Conservation (phyloP, 805 yeast genomes). For the Saccharomycopsis lassenensis region DNA sequence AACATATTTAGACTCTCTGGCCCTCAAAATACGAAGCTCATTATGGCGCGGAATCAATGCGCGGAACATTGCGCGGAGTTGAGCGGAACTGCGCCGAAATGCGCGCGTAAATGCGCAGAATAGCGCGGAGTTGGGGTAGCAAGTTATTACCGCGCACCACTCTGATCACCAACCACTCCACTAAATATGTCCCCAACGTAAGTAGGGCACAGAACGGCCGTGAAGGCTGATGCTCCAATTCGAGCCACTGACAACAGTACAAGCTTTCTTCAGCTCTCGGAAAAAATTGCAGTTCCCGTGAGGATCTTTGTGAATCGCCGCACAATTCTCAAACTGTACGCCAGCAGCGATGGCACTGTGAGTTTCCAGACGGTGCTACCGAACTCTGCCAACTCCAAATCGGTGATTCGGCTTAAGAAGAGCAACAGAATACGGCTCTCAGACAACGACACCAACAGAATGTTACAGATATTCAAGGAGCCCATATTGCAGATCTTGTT, state of each 20-base stretch:
- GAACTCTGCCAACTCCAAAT: slow-evolving; percentile 2
- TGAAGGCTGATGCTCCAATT: too few species aligned
- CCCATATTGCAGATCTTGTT: slow-evolving; percentile 7
- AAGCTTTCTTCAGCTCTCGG: slow-evolving; percentile 8
- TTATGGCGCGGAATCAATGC: too few species aligned
- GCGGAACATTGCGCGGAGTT: too few species aligned
- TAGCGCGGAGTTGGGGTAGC: too few species aligned
- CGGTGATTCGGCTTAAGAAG: slow-evolving; percentile 7
- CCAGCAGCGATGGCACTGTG: slow-evolving; percentile 1
- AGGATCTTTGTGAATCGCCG: slow-evolving; percentile 12
- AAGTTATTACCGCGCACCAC: background rate
- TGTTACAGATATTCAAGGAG: slow-evolving; percentile 5
- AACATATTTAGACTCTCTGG: too few species aligned
- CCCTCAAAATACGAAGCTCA: too few species aligned
- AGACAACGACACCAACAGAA: slow-evolving; percentile 5
- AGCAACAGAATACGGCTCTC: slow-evolving; percentile 10
- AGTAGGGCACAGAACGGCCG: too few species aligned
- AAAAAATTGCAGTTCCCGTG: slow-evolving; percentile 6
- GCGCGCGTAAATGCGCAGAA: too few species aligned
- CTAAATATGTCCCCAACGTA: background rate
- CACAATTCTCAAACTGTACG: slow-evolving; percentile 3
- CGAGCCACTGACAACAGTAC: slow-evolving; percentile 5
- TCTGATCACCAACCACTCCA: background rate
- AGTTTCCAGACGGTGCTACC: slow-evolving; percentile 14
- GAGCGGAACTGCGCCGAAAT: too few species aligned